Conservation (phyloP, 805 yeast genomes). For the Schizosaccharomyces osmophilus region DNA sequence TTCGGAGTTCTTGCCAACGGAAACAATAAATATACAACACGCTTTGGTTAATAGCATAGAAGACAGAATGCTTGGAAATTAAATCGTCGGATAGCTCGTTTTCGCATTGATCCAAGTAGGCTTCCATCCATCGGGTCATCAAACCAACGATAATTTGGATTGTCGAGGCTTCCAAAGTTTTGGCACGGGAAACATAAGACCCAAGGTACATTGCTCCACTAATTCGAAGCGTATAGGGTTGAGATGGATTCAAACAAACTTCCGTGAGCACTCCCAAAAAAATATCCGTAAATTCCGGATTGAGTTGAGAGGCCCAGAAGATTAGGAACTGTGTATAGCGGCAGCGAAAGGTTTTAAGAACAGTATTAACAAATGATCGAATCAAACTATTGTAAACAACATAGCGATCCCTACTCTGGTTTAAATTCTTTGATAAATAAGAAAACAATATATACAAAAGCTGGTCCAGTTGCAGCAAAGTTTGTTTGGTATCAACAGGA, state of each 20-base stretch:
- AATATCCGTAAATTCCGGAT: conserved; percentile 62
- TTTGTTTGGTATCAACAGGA: background rate
- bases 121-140: conserved; percentile 57
- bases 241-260: conserved; percentile 44
- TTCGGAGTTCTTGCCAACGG: conserved; percentile 37
- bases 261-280: conserved; percentile 61
- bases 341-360: conserved; percentile 76
- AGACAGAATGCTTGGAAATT: conserved; percentile 69
- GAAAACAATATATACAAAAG: conserved; percentile 34
- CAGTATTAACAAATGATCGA: conserved; percentile 55
- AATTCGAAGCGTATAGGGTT: conserved; percentile 31
- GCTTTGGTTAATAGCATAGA: conserved; percentile 76
- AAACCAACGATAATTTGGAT: conserved; percentile 59
- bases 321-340: conserved; percentile 62
- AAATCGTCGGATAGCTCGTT: conserved; percentile 48
- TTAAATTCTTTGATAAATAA: conserved; percentile 18
- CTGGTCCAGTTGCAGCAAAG: conserved; percentile 36
- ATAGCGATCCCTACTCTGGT: conserved; percentile 33
- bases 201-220: conserved; percentile 48
- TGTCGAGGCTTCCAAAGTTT: conserved; percentile 41
- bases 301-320: conserved; percentile 58
- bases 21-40: conserved; percentile 77
- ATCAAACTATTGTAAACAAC: conserved; percentile 43
- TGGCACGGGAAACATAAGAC: conserved; percentile 70
- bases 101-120: conserved; percentile 63